phyloP scores from a whole-genome alignment of 805 yeast species.

The Limtongia smithiae region DNA sequence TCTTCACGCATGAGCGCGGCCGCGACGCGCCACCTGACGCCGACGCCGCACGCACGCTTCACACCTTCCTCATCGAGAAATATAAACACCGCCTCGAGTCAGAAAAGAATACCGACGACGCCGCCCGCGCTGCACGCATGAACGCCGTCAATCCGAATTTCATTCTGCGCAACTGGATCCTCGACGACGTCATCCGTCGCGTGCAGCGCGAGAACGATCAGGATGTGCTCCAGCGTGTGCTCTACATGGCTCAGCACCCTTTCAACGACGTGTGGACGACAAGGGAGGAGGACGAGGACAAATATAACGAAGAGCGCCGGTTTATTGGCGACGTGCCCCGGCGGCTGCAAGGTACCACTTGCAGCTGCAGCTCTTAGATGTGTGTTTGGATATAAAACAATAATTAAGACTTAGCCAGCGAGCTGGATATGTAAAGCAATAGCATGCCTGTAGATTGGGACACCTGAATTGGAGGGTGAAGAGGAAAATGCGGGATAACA shows the following conservation, averaged over 20 bases:
- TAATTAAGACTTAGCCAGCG: too few species aligned
- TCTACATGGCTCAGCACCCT: constrained; percentile 72
- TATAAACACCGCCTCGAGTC: constrained; percentile 46
- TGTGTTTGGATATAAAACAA: too few species aligned
- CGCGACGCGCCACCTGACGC: constrained; percentile 35
- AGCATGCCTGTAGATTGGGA: too few species aligned
- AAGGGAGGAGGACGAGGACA: constrained; percentile 53
- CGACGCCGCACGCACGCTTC: constrained; percentile 44
- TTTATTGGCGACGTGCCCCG: constrained; percentile 49
- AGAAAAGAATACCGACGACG: constrained; percentile 42
- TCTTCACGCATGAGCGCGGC: constrained; percentile 38
- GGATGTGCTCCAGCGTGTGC: constrained; percentile 54
- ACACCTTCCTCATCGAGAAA: constrained; percentile 49
- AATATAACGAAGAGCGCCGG: constrained; percentile 33
- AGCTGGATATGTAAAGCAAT: too few species aligned
- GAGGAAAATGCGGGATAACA: too few species aligned
- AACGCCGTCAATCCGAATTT: constrained; percentile 66
- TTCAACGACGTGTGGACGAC: constrained; percentile 69
- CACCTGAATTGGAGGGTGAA: too few species aligned
- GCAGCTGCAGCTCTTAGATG: constrained; percentile 55
- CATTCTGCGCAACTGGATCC: constrained; percentile 78
- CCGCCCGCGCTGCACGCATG: constrained; percentile 44
- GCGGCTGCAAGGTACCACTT: constrained; percentile 59
- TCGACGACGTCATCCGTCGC: constrained; percentile 72
- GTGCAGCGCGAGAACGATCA: constrained; percentile 52